These are phyloP conservation scores for Tetracentron sinense DNA, from an alignment of 164 flowering plant genomes.

Conservation along the genomic window DNA sequence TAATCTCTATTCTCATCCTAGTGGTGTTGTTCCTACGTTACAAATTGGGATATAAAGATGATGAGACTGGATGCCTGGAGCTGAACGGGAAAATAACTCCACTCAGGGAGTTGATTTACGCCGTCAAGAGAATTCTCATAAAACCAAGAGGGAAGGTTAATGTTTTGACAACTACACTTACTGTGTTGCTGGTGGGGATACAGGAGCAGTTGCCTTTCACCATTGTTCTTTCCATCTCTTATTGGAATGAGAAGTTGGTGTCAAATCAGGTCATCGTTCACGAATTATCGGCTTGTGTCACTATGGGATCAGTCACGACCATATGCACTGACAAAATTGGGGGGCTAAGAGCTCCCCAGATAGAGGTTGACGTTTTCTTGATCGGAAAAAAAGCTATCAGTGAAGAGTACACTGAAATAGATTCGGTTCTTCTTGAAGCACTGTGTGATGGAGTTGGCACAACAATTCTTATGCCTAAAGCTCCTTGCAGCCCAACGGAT, in stretches of 20 bases:
- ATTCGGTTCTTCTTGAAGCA: slow-evolving; percentile 14
- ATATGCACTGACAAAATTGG: too few species aligned
- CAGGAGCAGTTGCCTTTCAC: slow-evolving; percentile 23
- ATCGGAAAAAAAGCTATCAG: slow-evolving; percentile 16
- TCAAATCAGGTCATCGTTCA: not conserved
- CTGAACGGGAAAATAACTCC: slow-evolving; percentile 12
- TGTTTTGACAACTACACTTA: slow-evolving; percentile 9
- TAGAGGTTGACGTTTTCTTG: slow-evolving; percentile 16
- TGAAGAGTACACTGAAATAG: not conserved
- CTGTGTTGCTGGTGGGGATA: slow-evolving; percentile 15
- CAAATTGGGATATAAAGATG: not conserved
- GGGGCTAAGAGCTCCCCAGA: slow-evolving; percentile 4
- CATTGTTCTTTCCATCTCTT: slow-evolving; percentile 11
- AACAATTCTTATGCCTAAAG: not conserved
- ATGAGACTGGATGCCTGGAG: slow-evolving; percentile 16
- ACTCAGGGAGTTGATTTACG: slow-evolving; percentile 6
- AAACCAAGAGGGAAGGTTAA: slow-evolving; percentile 13
- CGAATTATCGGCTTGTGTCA: slow-evolving; percentile 15
- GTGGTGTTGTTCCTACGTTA: slow-evolving; percentile 18
- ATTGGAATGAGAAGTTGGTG: slow-evolving; percentile 12
- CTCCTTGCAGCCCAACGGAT: not conserved
- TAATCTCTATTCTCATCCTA: too few species aligned
- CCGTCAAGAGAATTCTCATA: slow-evolving; percentile 14
- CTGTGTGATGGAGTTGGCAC: slow-evolving; percentile 15
- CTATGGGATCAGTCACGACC: slow-evolving; percentile 18